Percentiles rank a stretch among this genome's conserved stretches.
These are phyloP conservation scores for Pterocarpus santalinus DNA, from an alignment of 306 rosid species.

Conservation along the genomic window DNA sequence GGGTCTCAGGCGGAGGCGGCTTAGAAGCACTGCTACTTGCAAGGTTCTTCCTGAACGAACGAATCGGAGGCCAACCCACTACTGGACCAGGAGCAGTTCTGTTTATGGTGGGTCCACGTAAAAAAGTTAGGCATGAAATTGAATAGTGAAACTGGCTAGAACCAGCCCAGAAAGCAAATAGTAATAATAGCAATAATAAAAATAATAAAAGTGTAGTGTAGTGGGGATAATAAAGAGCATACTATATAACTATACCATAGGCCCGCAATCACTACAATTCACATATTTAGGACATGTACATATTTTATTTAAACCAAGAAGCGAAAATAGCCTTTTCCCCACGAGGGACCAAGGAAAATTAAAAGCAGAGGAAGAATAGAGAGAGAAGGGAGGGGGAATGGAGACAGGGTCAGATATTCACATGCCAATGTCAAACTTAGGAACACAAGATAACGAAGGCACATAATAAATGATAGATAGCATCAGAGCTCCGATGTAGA, in stretches of 20 bases:
- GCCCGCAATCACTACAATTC: constrained; percentile 18
- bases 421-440: constrained; percentile 45
- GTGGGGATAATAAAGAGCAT: constrained; percentile 10
- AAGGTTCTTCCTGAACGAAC: constrained; percentile 91
- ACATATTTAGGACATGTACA: not conserved
- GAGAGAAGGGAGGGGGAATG: not conserved
- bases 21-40: constrained; percentile 69
- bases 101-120: constrained; percentile 42
- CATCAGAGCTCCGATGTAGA: constrained; percentile 48
- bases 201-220: not conserved
- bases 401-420: constrained; percentile 49
- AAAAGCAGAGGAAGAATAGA: not conserved
- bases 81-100: constrained; percentile 97
- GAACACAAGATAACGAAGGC: constrained; percentile 43
- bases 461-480: constrained; percentile 46
- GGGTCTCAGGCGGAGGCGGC: constrained; percentile 56
- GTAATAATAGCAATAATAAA: not conserved
- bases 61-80: constrained; percentile 99
- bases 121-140: constrained; percentile 40
- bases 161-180: not conserved
- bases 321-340: constrained; percentile 10
- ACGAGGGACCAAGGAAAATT: constrained; percentile 32
- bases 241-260: constrained; percentile 5
- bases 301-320: not conserved
- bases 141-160: constrained; percentile 33